Evolutionary conservation across 805 yeast genomes (phyloP), one percentile per base, ranked within the genome.

Genomic region (Teunomyces cretensis): DNA sequence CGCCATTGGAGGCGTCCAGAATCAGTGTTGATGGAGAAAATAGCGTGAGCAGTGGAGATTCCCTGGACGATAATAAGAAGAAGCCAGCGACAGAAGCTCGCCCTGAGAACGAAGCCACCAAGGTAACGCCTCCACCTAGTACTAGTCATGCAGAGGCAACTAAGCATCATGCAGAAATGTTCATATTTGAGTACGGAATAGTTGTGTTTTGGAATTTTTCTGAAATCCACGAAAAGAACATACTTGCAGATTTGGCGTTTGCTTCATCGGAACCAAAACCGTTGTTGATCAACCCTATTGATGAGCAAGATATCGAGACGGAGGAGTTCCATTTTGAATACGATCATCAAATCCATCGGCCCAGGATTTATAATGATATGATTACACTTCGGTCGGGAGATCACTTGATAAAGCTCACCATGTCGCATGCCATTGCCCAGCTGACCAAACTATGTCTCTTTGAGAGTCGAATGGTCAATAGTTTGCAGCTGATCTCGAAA

Each of bases 201-300:
- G 89, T 94, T n/a, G 97, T 94, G 15, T 91, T 94, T 58, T 94
- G 99, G 99, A 94, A 94, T 59, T 90, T 94, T 55, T 82, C 92
- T 2, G 97, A 90, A 60, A 74, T 80, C 6, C 97, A 94, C 60
- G 99, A 94, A 58, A 90, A 90, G 68, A 94, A 92, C 56, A 81
- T 94, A 14, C 74, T 94, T 44, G 98, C 97, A 1, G 99, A 94
- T 59, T 72, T 94, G 51, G 86, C 84, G n/a, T 82, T 86, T 66
- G 88, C 88, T 5, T 62, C 67, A 11, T 71, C 62, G 19, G 62
- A 63, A 11, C 72, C 70, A 2, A 65, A 65, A 13, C 68, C 74
- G 8, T 67, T 90, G 16, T 79, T 86, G 22, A 71, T 86, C 3
- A 77, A 87, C 42, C 94, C 96, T 0, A 75, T 86, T 22, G 83